Conservation (phyloP, 768 basidiomycete species). For the Xerocomus spinulosus region DNA sequence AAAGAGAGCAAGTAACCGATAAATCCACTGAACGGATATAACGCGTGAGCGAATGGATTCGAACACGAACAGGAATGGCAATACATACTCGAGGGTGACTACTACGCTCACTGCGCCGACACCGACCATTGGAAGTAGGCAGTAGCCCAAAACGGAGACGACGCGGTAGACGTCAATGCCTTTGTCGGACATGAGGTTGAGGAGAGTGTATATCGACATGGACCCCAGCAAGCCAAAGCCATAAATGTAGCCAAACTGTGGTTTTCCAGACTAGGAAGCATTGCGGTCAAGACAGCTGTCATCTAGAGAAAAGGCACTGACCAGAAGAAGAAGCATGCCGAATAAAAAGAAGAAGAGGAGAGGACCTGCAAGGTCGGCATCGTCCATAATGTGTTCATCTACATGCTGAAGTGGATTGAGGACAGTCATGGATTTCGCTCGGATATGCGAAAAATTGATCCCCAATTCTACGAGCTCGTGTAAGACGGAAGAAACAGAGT, state of each 20-base stretch:
- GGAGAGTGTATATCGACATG: constrained; percentile 84
- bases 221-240: constrained; percentile 96
- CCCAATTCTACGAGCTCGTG: constrained; percentile 68
- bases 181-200: constrained; percentile 95
- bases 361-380: constrained; percentile 95
- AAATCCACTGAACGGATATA: constrained; percentile 49
- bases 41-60: constrained; percentile 3
- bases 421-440: constrained; percentile 89
- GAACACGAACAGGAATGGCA: constrained; percentile 1
- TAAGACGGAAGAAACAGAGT: background rate
- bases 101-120: constrained; percentile 86
- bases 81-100: constrained; percentile 79
- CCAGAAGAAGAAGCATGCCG: constrained; percentile 86
- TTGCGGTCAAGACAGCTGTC: constrained; percentile 2
- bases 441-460: constrained; percentile 96
- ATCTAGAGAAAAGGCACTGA: constrained; percentile 39
- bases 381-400: constrained; percentile 96
- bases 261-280: constrained; percentile 80
- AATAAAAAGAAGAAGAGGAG: constrained; percentile 94
- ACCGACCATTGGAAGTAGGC: constrained; percentile 93
- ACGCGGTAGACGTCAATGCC: constrained; percentile 95
- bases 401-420: constrained; percentile 84
- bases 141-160: constrained; percentile 94
- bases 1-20: constrained; percentile 82
- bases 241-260: constrained; percentile 98